Conservation (phyloP, 768 basidiomycete genomes). For the Boletus pseudo-olivaceus region DNA sequence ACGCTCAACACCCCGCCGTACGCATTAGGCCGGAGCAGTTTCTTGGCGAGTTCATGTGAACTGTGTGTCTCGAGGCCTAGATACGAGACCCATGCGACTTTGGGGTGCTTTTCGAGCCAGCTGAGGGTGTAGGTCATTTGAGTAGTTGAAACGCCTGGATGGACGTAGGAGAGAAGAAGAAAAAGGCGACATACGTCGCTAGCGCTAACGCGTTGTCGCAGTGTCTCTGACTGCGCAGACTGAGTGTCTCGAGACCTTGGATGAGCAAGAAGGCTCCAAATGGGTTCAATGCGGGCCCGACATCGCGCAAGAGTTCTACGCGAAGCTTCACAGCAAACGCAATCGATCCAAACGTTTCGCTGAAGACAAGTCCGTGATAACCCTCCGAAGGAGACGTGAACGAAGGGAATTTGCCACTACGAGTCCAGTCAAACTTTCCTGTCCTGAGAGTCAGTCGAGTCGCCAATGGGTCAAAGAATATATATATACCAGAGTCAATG, state of each 20-base stretch:
- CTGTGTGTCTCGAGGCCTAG: conserved; percentile 63
- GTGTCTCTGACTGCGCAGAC: conserved; percentile 56
- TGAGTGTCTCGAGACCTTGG: conserved; percentile 62
- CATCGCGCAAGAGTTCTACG: conserved; percentile 49
- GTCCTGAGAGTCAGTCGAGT: conserved; percentile 1
- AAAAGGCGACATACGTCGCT: conserved; percentile 34
- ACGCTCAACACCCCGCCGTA: conserved; percentile 79
- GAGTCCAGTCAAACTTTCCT: conserved; percentile 58
- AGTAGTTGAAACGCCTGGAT: not conserved
- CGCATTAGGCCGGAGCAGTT: conserved; percentile 46
- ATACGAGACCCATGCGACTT: conserved; percentile 76
- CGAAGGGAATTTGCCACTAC: conserved; percentile 51
- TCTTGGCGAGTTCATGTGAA: conserved; percentile 56
- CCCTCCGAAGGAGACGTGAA: conserved; percentile 55
- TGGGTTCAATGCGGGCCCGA: conserved; percentile 52
- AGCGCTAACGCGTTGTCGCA: conserved; percentile 52
- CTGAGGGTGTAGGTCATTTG: not conserved
- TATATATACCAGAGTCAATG: conserved; percentile 49
- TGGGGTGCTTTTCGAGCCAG: conserved; percentile 62
- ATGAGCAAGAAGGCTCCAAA: conserved; percentile 57
- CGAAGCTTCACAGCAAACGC: conserved; percentile 54
- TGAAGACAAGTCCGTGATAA: conserved; percentile 52
- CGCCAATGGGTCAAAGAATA: not conserved
- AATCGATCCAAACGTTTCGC: conserved; percentile 47
- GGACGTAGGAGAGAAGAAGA: not conserved